Conservation (phyloP, 371 early-diverging fungal genomes). For the Mortierella sp. region DNA sequence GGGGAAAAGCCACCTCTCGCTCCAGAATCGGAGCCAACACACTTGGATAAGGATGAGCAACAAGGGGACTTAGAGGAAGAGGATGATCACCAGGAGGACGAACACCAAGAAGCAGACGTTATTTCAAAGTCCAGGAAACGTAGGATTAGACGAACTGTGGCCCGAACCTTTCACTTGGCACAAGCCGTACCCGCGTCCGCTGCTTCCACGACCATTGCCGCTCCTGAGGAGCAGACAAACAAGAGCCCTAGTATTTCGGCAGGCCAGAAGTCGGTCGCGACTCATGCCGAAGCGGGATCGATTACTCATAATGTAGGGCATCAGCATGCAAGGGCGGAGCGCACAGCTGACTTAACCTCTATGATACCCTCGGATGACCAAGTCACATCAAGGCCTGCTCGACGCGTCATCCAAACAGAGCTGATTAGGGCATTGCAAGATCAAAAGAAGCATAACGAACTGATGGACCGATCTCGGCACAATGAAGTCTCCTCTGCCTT, state of each 20-base stretch:
- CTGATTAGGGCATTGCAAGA: neutral
- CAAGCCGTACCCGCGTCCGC: neutral
- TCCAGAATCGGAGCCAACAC: too few species aligned
- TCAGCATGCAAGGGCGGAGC: neutral
- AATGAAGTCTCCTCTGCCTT: neutral
- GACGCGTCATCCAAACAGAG: neutral
- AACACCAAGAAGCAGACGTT: neutral
- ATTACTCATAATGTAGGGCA: too few species aligned
- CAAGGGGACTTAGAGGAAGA: neutral
- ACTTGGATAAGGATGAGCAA: too few species aligned
- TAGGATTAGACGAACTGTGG: neutral
- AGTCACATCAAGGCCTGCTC: neutral
- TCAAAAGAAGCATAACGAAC: constrained; percentile 13
- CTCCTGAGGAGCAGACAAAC: too few species aligned
- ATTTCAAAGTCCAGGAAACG: constrained; percentile 8
- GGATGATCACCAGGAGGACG: neutral
- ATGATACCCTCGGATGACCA: neutral
- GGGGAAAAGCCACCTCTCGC: too few species aligned
- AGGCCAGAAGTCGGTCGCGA: too few species aligned
- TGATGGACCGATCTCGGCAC: neutral
- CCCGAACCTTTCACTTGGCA: neutral
- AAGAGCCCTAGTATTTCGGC: too few species aligned
- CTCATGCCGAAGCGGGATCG: too few species aligned
- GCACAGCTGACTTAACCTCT: neutral
- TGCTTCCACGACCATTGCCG: too few species aligned